Conservation (phyloP, 2,329 filamentous ascomycete species). For the Thelonectria rubi region DNA sequence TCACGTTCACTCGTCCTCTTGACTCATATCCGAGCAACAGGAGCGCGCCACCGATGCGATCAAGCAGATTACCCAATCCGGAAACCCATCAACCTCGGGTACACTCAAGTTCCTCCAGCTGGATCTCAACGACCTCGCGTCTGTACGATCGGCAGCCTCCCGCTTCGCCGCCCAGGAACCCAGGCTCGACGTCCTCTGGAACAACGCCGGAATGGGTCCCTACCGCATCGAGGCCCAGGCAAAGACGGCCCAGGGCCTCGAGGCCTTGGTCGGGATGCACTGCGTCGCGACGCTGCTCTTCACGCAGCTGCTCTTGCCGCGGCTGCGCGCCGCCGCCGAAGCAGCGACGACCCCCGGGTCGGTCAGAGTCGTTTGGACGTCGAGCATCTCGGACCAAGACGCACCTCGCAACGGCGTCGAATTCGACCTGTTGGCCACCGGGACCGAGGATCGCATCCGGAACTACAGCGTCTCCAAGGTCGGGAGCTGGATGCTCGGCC, state of each 20-base stretch:
- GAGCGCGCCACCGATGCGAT: slow-evolving; percentile 43
- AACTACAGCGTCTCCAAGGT: slow-evolving; percentile 49
- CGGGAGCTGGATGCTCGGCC: slow-evolving; percentile 46
- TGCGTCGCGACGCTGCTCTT: slow-evolving; percentile 48
- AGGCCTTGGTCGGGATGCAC: slow-evolving; percentile 47
- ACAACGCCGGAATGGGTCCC: slow-evolving; percentile 46
- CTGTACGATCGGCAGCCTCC: slow-evolving; percentile 50
- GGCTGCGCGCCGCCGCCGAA: slow-evolving; percentile 43
- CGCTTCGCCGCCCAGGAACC: slow-evolving; percentile 49
- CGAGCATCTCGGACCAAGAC: slow-evolving; percentile 42
- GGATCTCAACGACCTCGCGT: slow-evolving; percentile 54
- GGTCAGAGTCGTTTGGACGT: slow-evolving; percentile 46
- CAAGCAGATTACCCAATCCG: slow-evolving; percentile 36
- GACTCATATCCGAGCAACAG: slow-evolving; percentile 9
- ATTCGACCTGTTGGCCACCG: slow-evolving; percentile 36
- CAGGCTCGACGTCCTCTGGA: slow-evolving; percentile 54
- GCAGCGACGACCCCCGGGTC: slow-evolving; percentile 24
- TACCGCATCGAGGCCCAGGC: slow-evolving; percentile 23
- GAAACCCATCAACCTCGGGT: slow-evolving; percentile 21
- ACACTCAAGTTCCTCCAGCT: slow-evolving; percentile 47
- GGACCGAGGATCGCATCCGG: slow-evolving; percentile 32
- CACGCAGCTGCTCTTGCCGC: slow-evolving; percentile 46
- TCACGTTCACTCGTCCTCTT: not conserved
- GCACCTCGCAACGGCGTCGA: slow-evolving; percentile 43
- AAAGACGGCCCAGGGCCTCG: slow-evolving; percentile 44